Evolutionary conservation across 2,329 filamentous ascomycete genomes (phyloP).

Genomic region (Niveomyces coronatus): DNA sequence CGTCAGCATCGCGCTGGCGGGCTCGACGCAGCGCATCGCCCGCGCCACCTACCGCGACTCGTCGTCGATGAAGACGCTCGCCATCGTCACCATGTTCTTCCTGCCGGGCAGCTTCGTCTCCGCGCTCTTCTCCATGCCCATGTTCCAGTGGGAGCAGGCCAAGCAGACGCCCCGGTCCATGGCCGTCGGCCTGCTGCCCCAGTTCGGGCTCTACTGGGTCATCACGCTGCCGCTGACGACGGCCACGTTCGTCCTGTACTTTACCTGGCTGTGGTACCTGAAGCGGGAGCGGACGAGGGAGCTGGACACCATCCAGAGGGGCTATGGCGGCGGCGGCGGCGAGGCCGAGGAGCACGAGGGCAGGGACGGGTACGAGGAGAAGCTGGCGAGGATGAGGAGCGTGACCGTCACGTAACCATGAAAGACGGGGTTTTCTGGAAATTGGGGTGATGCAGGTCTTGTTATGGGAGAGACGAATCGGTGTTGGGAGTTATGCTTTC

Average conservation of each 20-base stretch:
- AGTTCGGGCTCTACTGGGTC: constrained; percentile 31
- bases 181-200: constrained; percentile 21
- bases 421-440: too few relatives aligned
- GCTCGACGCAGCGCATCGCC: constrained; percentile 22
- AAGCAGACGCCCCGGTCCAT: constrained; percentile 15
- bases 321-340: neutral
- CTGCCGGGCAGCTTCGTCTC: constrained; percentile 32
- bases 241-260: constrained; percentile 25
- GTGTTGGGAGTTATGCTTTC: too few relatives aligned
- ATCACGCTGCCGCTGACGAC: constrained; percentile 29
- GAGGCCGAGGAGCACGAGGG: constrained; percentile 1
- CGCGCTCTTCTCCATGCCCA: constrained; percentile 28
- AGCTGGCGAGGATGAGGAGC: too few relatives aligned
- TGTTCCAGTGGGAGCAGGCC: constrained; percentile 24
- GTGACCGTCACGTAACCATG: too few relatives aligned
- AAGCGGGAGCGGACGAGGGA: constrained; percentile 15
- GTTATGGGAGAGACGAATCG: too few relatives aligned
- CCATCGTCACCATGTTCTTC: constrained; percentile 33
- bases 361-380: too few relatives aligned
- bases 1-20: constrained; percentile 21
- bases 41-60: constrained; percentile 28
- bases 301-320: neutral
- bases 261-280: constrained; percentile 22
- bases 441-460: too few relatives aligned
- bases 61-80: constrained; percentile 33